Percentiles rank a stretch among this genome's conserved stretches.
These are phyloP conservation scores for Ogataea haglerorum DNA, from an alignment of 805 yeast genomes.

Conservation along the genomic window DNA sequence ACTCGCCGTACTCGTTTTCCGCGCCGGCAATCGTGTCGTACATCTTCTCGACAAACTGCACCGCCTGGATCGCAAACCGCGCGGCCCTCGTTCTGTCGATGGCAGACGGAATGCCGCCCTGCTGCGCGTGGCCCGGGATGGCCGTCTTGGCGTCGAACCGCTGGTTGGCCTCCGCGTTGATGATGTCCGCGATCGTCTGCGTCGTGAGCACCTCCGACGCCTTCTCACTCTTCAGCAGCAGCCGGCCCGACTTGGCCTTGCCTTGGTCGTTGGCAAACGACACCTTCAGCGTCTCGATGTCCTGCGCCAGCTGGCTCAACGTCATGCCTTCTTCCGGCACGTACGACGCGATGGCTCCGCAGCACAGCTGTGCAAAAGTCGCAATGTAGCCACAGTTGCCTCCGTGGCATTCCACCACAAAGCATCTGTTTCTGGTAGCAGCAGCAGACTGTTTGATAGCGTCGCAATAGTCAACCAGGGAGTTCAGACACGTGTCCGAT, in stretches of 20 bases:
- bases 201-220: conserved; percentile 68
- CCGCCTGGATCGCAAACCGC: conserved; percentile 65
- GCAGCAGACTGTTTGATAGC: conserved; percentile 80
- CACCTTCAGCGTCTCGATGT: conserved; percentile 57
- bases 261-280: conserved; percentile 63
- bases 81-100: conserved; percentile 76
- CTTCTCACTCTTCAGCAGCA: conserved; percentile 63
- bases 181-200: conserved; percentile 66
- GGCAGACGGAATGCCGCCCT: conserved; percentile 74
- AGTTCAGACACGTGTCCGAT: conserved; percentile 90
- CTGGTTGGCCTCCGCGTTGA: conserved; percentile 59
- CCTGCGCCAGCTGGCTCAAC: conserved; percentile 59
- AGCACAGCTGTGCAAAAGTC: conserved; percentile 60
- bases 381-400: conserved; percentile 83
- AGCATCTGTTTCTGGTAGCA: conserved; percentile 72
- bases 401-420: conserved; percentile 82
- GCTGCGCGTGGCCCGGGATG: conserved; percentile 84
- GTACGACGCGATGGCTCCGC: conserved; percentile 72
- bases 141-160: conserved; percentile 77
- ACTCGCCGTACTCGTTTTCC: conserved; percentile 31
- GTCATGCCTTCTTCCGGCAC: conserved; percentile 71
- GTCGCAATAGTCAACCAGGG: conserved; percentile 90
- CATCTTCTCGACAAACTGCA: conserved; percentile 59
- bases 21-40: conserved; percentile 17
- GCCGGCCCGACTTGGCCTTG: conserved; percentile 63